Conservation (phyloP, 2,329 filamentous ascomycete genomes). For the Trichoderma asperellum region DNA sequence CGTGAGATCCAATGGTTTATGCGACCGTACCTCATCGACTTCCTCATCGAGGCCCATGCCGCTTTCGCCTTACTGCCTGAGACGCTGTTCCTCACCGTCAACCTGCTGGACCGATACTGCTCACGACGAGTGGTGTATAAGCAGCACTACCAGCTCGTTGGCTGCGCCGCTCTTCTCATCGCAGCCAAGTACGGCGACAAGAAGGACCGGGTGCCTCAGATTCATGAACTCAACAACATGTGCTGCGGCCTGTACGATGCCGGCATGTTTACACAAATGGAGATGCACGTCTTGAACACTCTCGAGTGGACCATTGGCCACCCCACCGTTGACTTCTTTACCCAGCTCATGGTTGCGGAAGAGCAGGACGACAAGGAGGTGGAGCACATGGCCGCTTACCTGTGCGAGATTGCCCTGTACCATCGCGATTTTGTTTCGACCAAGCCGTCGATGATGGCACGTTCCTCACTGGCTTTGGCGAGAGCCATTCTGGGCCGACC, state of each 20-base stretch:
- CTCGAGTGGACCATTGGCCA: slow-evolving; percentile 96
- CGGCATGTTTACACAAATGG: slow-evolving; percentile 99
- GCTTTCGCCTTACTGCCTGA: slow-evolving; percentile 93
- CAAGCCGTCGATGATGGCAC: slow-evolving; percentile 86
- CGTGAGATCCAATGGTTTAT: slow-evolving; percentile 99
- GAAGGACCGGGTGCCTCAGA: slow-evolving; percentile 97
- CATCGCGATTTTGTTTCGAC: slow-evolving; percentile 96
- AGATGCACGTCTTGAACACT: slow-evolving; percentile 98
- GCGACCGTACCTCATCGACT: slow-evolving; percentile 96
- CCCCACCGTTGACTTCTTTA: slow-evolving; percentile 92
- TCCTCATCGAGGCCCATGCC: slow-evolving; percentile 94
- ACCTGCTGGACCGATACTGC: slow-evolving; percentile 96
- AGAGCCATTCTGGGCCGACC: slow-evolving; percentile 82
- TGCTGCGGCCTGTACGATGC: slow-evolving; percentile 98
- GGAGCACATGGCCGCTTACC: slow-evolving; percentile 92
- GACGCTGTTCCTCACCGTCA: slow-evolving; percentile 94
- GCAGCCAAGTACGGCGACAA: slow-evolving; percentile 98
- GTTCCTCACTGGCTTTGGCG: slow-evolving; percentile 82
- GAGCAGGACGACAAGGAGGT: slow-evolving; percentile 80
- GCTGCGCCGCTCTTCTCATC: slow-evolving; percentile 92
- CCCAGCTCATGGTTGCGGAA: slow-evolving; percentile 83
- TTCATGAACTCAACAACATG: slow-evolving; percentile 97
- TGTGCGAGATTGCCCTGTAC: slow-evolving; percentile 93
- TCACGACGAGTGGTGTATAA: slow-evolving; percentile 98
- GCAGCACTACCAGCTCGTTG: slow-evolving; percentile 97